Evolutionary conservation across 345 rosid genomes (phyloP).

Genomic region (Linum lewisii): DNA sequence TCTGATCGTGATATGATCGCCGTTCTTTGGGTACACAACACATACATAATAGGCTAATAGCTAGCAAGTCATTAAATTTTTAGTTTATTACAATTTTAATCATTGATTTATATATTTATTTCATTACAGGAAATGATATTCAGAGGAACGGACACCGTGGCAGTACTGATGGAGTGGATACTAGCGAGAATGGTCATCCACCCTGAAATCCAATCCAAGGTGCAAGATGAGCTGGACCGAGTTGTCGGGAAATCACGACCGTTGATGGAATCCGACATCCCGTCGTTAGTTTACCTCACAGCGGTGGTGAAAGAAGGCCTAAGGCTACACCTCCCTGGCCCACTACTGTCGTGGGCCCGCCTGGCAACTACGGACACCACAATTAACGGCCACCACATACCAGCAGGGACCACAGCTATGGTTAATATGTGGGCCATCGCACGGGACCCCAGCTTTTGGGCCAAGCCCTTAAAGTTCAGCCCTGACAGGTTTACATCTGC

Average conservation of each 20-base stretch:
- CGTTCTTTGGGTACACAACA: slow-evolving; percentile 37
- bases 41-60: neutral
- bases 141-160: slow-evolving; percentile 51
- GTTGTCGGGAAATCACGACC: slow-evolving; percentile 38
- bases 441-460: slow-evolving; percentile 38
- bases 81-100: too few relatives aligned
- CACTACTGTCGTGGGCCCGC: slow-evolving; percentile 57
- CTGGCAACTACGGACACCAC: slow-evolving; percentile 30
- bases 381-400: slow-evolving; percentile 32
- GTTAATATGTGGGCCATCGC: slow-evolving; percentile 63
- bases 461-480: slow-evolving; percentile 26
- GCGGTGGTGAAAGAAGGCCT: slow-evolving; percentile 43
- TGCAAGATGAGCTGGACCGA: slow-evolving; percentile 35
- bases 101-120: too few relatives aligned
- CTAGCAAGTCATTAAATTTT: too few relatives aligned
- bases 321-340: slow-evolving; percentile 52
- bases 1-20: slow-evolving; percentile 34
- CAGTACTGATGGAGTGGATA: slow-evolving; percentile 47
- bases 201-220: slow-evolving; percentile 39
- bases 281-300: slow-evolving; percentile 22
- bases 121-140: slow-evolving; percentile 43
- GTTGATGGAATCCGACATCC: slow-evolving; percentile 28
- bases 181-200: slow-evolving; percentile 46
- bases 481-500: slow-evolving; percentile 34
- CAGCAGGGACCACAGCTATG: slow-evolving; percentile 42